Evolutionary conservation across 179 eudicot genomes (phyloP).

Genomic region (Actinidia arguta): DNA sequence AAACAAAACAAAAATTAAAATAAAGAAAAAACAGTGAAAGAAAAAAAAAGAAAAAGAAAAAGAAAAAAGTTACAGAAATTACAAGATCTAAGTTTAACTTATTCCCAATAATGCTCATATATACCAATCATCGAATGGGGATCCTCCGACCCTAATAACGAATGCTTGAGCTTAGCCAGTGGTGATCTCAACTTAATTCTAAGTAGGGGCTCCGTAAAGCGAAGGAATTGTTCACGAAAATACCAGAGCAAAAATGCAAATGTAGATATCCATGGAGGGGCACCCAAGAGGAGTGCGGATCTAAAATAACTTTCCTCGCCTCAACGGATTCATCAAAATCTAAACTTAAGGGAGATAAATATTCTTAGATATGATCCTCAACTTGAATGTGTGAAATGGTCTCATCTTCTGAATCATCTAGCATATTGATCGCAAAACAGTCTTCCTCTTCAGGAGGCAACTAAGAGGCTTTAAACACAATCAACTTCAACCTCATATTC

Average conservation of each 20-base stretch:
- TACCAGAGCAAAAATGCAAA: no score
- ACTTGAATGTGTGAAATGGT: background rate
- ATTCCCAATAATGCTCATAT: no score
- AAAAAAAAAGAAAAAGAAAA: no score
- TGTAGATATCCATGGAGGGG: background rate
- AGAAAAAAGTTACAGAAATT: no score
- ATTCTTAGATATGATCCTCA: background rate
- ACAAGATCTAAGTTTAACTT: no score
- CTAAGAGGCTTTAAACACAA: background rate
- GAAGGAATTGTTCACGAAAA: no score
- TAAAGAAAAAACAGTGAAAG: no score
- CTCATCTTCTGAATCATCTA: background rate
- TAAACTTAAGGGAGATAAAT: background rate
- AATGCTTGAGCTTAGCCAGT: background rate
- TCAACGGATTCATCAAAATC: background rate
- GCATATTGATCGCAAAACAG: background rate
- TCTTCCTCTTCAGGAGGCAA: background rate
- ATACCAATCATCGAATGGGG: no score
- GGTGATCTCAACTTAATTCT: background rate
- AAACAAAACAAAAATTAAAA: no score
- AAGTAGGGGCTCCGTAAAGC: background rate
- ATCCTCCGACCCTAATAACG: no score
- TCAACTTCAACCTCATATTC: background rate
- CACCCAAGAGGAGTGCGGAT: background rate
- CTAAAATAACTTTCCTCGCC: background rate